A percentile compares a stretch with the other conserved stretches of the same genome.
Conservation (phyloP, 495 filamentous ascomycete genomes). For the Aspergillus funiculosus region DNA sequence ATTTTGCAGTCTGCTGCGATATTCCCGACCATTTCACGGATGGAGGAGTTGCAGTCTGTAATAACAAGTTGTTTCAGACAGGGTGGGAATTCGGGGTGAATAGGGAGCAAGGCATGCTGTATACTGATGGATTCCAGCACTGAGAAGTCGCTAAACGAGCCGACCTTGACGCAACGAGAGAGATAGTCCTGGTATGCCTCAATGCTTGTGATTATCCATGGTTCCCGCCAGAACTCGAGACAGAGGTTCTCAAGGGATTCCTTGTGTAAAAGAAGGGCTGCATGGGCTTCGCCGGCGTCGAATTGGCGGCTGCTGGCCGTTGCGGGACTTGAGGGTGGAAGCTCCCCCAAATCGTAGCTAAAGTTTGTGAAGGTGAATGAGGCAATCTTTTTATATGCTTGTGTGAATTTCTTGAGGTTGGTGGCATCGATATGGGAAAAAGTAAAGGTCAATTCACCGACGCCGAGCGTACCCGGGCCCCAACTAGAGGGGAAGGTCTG, state of each 20-base stretch:
- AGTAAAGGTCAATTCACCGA: constrained; percentile 9
- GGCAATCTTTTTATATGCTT: constrained; percentile 22
- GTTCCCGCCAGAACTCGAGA: constrained; percentile 11
- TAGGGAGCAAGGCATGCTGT: constrained; percentile 20
- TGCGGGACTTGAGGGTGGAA: background rate
- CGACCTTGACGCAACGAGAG: constrained; percentile 12
- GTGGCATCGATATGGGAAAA: constrained; percentile 16
- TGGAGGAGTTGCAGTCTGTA: constrained; percentile 24
- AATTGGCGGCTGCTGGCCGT: constrained; percentile 4
- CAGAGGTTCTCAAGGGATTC: constrained; percentile 19
- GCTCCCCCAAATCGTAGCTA: background rate
- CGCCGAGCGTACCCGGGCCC: constrained; percentile 8
- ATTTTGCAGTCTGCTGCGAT: constrained; percentile 21
- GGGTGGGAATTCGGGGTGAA: constrained; percentile 20
- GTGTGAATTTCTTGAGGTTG: constrained; percentile 12
- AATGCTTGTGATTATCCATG: background rate
- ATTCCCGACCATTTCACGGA: constrained; percentile 15
- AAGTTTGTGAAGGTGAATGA: constrained; percentile 17
- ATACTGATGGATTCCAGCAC: constrained; percentile 18
- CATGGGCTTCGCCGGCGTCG: constrained; percentile 15
- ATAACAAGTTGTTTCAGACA: constrained; percentile 17
- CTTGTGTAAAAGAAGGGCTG: constrained; percentile 22
- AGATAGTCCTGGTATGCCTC: constrained; percentile 6
- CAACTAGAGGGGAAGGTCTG: constrained; percentile 15
- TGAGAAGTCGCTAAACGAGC: constrained; percentile 22